Conservation (phyloP, 306 rosid genomes). For the Castanea sativa region DNA sequence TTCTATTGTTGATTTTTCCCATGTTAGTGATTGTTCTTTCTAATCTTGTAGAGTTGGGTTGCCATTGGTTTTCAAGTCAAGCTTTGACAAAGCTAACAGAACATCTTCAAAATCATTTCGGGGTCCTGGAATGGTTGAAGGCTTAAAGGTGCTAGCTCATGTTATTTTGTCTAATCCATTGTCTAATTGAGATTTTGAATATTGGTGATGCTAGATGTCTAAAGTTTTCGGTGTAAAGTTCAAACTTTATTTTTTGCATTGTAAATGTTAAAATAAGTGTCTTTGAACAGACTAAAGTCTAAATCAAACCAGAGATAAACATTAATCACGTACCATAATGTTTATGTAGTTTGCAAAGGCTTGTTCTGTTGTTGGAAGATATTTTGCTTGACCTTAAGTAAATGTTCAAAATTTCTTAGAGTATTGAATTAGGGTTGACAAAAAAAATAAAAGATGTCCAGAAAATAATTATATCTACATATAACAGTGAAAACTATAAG, state of each 20-base stretch:
- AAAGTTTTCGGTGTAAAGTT: background rate
- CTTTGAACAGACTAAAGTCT: background rate
- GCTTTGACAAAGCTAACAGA: constrained; percentile 95
- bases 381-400: background rate
- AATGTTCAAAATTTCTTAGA: background rate
- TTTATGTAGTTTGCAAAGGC: background rate
- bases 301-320: background rate
- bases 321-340: background rate
- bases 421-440: background rate
- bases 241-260: background rate
- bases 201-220: constrained; percentile 8
- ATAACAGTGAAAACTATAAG: background rate
- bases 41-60: constrained; percentile 68
- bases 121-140: constrained; percentile 78
- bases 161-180: constrained; percentile 10
- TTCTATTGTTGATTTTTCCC: constrained; percentile 14
- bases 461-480: background rate
- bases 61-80: constrained; percentile 88
- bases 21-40: constrained; percentile 6
- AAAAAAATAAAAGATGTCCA: background rate
- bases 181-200: constrained; percentile 18
- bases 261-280: background rate
- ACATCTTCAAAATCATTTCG: constrained; percentile 95
- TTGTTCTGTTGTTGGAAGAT: background rate
- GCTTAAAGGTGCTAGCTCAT: constrained; percentile 62